Evolutionary conservation across 2,329 filamentous ascomycete species (phyloP).

Genomic region (Colletotrichum horii): DNA sequence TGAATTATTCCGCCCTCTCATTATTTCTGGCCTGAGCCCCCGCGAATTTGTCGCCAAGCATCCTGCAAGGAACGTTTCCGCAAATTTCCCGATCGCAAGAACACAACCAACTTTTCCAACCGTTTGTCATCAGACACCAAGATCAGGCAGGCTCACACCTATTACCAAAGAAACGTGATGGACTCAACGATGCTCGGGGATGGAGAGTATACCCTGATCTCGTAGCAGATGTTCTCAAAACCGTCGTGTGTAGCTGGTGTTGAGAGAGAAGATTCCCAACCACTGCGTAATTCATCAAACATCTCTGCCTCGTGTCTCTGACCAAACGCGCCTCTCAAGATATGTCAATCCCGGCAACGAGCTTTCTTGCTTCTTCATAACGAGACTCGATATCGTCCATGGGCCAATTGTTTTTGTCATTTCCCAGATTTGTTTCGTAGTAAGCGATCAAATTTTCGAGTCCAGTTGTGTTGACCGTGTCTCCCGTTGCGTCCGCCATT

Average conservation of each 20-base stretch:
- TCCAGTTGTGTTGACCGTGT: constrained; percentile 55
- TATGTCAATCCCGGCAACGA: not conserved
- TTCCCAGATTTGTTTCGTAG: constrained; percentile 46
- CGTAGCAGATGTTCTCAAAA: not conserved
- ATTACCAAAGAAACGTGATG: constrained; percentile 9
- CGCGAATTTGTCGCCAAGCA: not conserved
- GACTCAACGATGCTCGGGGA: not conserved
- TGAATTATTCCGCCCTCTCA: not conserved
- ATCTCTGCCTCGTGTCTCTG: not conserved
- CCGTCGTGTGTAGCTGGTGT: not conserved
- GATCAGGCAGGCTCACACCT: not conserved
- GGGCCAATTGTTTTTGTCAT: not conserved
- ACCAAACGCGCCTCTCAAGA: not conserved
- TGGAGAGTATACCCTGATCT: not conserved
- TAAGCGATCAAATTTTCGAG: constrained; percentile 69
- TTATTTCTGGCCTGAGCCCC: not conserved
- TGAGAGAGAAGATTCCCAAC: not conserved
- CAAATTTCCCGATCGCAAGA: not conserved
- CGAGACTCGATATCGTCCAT: not conserved
- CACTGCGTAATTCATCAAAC: constrained; percentile 12
- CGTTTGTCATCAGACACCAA: constrained; percentile 1
- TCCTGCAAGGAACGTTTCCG: not conserved
- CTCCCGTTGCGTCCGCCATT: constrained; percentile 61
- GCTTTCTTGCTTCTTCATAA: constrained; percentile 5
- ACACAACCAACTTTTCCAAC: constrained; percentile 20